Evolutionary conservation across 176 grass and related monocot species (phyloP).

Genomic region (Dactylis glomerata): DNA sequence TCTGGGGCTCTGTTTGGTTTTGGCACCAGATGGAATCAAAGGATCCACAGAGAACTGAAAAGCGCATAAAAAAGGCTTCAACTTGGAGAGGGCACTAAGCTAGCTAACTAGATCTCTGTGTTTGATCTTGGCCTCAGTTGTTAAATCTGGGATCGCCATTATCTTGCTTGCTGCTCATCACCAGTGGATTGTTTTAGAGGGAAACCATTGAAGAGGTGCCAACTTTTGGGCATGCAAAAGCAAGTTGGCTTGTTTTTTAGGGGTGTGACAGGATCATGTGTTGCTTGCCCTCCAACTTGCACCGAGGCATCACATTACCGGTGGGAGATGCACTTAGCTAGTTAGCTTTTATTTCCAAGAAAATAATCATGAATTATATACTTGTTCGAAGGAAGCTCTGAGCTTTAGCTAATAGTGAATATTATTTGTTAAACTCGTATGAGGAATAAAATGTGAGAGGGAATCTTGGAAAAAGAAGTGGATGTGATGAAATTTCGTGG

Average conservation of each 20-base stretch:
- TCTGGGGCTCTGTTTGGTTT: conserved; percentile 8
- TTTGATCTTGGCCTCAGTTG: conserved; percentile 31
- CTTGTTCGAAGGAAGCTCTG: no score
- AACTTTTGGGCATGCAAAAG: conserved; percentile 2
- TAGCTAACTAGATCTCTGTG: conserved; percentile 38
- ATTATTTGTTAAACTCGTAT: no score
- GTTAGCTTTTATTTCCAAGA: no score
- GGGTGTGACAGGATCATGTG: conserved; percentile 18
- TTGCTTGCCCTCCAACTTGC: conserved; percentile 2
- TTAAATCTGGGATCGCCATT: conserved; percentile 11
- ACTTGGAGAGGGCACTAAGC: conserved; percentile 31
- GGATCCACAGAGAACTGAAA: conserved; percentile 24
- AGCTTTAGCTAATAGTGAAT: no score
- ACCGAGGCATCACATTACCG: not conserved
- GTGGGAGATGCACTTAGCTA: not conserved
- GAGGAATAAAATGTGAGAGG: no score
- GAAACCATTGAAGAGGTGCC: not conserved
- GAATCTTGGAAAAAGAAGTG: no score
- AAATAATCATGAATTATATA: no score
- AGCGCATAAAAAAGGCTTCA: not conserved
- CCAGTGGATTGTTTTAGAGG: not conserved
- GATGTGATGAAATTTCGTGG: no score
- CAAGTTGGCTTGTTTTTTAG: conserved; percentile 6
- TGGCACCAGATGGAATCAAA: conserved; percentile 40
- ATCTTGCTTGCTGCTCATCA: not conserved